Evolutionary conservation across 768 basidiomycete species (phyloP).

Genomic region (Suillus weaverae): DNA sequence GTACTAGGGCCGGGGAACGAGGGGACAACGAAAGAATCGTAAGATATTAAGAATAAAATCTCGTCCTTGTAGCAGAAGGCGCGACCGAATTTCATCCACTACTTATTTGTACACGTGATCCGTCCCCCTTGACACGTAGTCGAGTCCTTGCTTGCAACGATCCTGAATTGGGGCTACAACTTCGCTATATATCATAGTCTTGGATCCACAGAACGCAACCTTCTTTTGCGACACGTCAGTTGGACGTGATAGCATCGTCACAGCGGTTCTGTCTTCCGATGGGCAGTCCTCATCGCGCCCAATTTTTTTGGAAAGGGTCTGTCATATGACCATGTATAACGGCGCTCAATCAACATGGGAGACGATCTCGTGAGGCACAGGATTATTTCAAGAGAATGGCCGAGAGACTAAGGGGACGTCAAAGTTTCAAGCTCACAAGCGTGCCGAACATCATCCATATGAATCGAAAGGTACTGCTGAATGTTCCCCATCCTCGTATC

Average conservation of each 20-base stretch:
- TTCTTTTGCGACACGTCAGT: background rate
- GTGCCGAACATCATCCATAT: constrained; percentile 71
- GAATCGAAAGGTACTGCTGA: constrained; percentile 28
- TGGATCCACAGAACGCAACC: background rate
- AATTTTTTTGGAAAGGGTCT: background rate
- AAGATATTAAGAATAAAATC: background rate
- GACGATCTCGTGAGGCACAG: background rate
- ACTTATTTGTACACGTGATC: background rate
- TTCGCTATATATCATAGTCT: background rate
- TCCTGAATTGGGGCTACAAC: no score
- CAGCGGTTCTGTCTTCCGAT: background rate
- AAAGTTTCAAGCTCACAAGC: constrained; percentile 36
- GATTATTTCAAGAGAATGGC: background rate
- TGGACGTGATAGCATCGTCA: background rate
- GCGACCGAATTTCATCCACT: background rate
- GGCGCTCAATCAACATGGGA: background rate
- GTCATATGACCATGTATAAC: no score
- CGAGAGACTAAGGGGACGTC: background rate
- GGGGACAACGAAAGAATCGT: background rate
- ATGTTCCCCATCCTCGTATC: constrained; percentile 60
- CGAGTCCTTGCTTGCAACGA: no score
- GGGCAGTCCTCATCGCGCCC: background rate
- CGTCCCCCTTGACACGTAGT: background rate
- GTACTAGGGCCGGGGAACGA: background rate
- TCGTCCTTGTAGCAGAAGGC: background rate